These are phyloP conservation scores for Limnanthes douglasii DNA, from an alignment of 345 rosid genomes.

Conservation along the genomic window DNA sequence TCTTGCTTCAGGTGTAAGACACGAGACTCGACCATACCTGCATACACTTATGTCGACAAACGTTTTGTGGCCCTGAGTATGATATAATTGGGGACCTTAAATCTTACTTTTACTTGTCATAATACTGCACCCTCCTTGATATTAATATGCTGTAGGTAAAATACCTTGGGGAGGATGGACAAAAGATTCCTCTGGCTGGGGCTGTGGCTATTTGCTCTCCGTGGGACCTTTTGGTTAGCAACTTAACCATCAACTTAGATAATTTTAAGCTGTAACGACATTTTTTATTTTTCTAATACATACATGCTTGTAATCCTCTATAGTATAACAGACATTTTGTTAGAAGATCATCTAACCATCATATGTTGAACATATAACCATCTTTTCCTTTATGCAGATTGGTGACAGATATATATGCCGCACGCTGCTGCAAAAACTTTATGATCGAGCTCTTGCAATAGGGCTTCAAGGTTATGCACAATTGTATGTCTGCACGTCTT, in stretches of 20 bases:
- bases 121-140: too few relatives aligned
- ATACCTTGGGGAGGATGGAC: constrained; percentile 87
- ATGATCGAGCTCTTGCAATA: constrained; percentile 71
- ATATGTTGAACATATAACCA: too few relatives aligned
- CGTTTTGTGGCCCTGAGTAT: too few relatives aligned
- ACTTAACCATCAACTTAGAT: too few relatives aligned
- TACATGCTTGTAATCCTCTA: constrained; percentile 1
- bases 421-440: constrained; percentile 48
- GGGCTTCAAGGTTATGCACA: constrained; percentile 92
- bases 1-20: too few relatives aligned
- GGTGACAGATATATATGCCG: constrained; percentile 79
- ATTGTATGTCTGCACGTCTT: constrained; percentile 35
- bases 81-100: too few relatives aligned
- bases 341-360: too few relatives aligned
- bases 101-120: too few relatives aligned
- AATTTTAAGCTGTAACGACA: neutral
- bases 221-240: constrained; percentile 90
- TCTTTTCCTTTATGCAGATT: constrained; percentile 34
- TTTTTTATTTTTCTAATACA: too few relatives aligned
- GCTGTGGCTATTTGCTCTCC: constrained; percentile 82
- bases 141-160: constrained; percentile 63
- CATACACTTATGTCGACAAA: too few relatives aligned
- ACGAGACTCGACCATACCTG: too few relatives aligned
- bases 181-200: constrained; percentile 53
- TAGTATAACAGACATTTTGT: too few relatives aligned